Conservation (phyloP, 2,329 filamentous ascomycete species). For the Hymenoscyphus fraxineus region DNA sequence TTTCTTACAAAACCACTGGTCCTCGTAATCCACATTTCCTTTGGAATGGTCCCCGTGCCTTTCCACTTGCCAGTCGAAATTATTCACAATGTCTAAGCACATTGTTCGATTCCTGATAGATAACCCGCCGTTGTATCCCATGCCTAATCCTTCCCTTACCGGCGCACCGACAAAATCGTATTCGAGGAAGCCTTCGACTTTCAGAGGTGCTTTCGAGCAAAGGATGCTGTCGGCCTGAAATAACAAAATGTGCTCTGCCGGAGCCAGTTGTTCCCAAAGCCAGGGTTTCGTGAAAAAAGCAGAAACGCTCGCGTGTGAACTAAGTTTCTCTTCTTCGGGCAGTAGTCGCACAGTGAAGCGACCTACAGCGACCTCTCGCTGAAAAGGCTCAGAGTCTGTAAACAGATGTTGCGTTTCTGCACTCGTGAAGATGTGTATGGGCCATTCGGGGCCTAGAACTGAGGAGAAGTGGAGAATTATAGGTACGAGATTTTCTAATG, state of each 20-base stretch:
- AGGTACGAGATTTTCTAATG: conserved; percentile 26
- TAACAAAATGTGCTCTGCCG: conserved; percentile 27
- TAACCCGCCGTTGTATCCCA: conserved; percentile 34
- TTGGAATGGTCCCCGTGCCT: conserved; percentile 24
- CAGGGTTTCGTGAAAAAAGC: conserved; percentile 24
- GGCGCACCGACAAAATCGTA: conserved; percentile 34
- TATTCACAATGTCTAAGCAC: conserved; percentile 24
- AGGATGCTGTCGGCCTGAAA: conserved; percentile 32
- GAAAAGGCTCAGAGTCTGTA: conserved; percentile 3
- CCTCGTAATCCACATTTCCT: conserved; percentile 20
- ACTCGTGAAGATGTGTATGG: conserved; percentile 39
- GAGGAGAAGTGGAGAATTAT: conserved; percentile 35
- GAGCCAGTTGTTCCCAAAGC: conserved; percentile 31
- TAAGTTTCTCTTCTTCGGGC: conserved; percentile 32
- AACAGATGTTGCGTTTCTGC: conserved; percentile 9
- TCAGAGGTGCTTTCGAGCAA: conserved; percentile 26
- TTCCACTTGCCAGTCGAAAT: conserved; percentile 15
- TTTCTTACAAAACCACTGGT: conserved; percentile 21
- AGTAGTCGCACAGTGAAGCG: conserved; percentile 37
- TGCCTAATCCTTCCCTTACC: not conserved
- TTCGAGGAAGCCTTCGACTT: conserved; percentile 31
- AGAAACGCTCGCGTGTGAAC: conserved; percentile 34
- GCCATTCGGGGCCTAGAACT: conserved; percentile 40
- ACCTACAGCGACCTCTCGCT: conserved; percentile 31
- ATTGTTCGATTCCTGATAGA: conserved; percentile 33